Base-by-base conservation (phyloP, 2,329 filamentous ascomycete species). In the Calonectria pseudoturangicola region DNA sequence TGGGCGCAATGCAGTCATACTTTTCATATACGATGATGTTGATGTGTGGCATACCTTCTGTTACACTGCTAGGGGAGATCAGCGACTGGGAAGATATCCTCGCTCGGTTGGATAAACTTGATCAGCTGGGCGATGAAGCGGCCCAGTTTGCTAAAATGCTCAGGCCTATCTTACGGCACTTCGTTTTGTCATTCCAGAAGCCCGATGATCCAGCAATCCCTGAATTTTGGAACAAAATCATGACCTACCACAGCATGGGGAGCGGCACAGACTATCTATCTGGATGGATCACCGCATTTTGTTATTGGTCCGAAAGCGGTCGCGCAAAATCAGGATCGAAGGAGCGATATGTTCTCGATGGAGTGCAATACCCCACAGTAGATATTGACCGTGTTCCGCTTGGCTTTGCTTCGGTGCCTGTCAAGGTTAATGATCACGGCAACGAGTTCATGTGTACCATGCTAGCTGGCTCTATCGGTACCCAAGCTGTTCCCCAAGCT, bases 31-130 rank as follows among this genome's bases (percentile, higher is more conserved):
- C 5, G 2, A 47, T 64, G 16, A 0, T 0, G 2, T 5, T 72
- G 1, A 87, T 85, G 73, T 90, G 88, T 74, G 89, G 89, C 0
- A 82, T 91, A 2, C 89, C 89, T 0, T 85, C 84, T 0, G 87
- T 90, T 0, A 90, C 88, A 0, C 79, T 91, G 1, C 82, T 87
- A 0, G 89, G 89, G 1, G 83, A 87, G 43, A 77, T 82, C 16
- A 67, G 71, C 1, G 89, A 91, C 78, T 91, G 87, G 84, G 76
- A 81, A 27, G 33, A 74, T 3, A 79, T 85, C 1, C 71, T 82
- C 4, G 8, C 18, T 0, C 81, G 82, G 3, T 45, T 88, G 4
- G 82, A 87, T 13, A 84, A 83, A 66, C 74, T 89, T 0, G 51
- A 74, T 0, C 66, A 81, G 1, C 82, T 84, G 16, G 87, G 86